Evolutionary conservation across 805 yeast genomes (phyloP).

Genomic region (Pichia insulana): DNA sequence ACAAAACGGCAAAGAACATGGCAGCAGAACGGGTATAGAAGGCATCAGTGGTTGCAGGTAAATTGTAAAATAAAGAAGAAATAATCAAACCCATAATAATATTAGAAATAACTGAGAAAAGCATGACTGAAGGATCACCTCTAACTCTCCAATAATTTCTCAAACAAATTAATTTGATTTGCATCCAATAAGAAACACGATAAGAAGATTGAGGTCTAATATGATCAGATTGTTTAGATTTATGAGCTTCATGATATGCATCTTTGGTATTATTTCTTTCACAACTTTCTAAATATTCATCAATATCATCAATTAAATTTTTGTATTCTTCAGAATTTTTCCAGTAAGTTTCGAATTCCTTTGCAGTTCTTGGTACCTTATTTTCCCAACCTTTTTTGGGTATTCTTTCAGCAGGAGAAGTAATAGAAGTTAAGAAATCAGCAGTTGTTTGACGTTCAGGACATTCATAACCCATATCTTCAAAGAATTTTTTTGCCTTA

Average conservation of each 20-base stretch:
- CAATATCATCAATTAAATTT: slow-evolving; percentile 27
- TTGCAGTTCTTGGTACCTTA: slow-evolving; percentile 25
- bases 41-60: background rate
- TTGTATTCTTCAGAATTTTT: slow-evolving; percentile 46
- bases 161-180: background rate
- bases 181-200: background rate
- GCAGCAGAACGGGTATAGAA: background rate
- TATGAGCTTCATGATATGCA: slow-evolving; percentile 29
- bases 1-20: background rate
- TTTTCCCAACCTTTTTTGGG: slow-evolving; percentile 26
- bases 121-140: background rate
- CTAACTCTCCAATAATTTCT: background rate
- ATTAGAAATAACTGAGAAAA: background rate
- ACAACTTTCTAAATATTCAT: slow-evolving; percentile 25
- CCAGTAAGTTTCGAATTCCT: slow-evolving; percentile 53
- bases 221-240: slow-evolving; percentile 29
- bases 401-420: background rate
- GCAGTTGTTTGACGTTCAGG: background rate
- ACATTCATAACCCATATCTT: background rate
- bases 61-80: background rate
- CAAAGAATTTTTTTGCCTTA: background rate
- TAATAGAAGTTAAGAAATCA: background rate
- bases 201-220: slow-evolving; percentile 17
- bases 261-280: slow-evolving; percentile 30
- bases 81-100: background rate